Conservation (phyloP, 2,329 filamentous ascomycete species). For the Sporothrix variecibatus region DNA sequence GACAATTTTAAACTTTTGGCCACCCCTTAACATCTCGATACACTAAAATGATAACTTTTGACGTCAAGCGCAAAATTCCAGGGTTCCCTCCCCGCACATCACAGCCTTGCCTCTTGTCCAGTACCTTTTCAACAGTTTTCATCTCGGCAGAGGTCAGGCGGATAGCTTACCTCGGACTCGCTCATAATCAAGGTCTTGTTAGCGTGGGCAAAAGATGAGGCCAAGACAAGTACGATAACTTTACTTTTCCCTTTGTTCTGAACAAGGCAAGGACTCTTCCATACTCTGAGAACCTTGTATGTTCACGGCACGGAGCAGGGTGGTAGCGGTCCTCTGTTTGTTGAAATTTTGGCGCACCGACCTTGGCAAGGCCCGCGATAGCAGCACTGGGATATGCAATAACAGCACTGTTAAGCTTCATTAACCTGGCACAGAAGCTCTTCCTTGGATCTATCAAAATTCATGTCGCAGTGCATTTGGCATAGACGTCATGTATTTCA, state of each 20-base stretch:
- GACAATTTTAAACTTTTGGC: not conserved
- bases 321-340: not conserved
- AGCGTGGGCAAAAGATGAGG: not conserved
- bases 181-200: not conserved
- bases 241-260: not conserved
- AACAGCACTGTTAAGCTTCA: not conserved
- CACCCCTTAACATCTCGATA: not conserved
- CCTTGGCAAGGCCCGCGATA: not conserved
- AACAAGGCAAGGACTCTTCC: not conserved
- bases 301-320: not conserved
- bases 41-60: not conserved
- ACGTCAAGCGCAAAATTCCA: not conserved
- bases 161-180: not conserved
- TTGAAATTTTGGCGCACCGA: not conserved
- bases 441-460: not conserved
- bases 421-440: not conserved
- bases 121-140: not conserved
- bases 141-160: not conserved
- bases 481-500: conserved; percentile 11
- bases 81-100: not conserved
- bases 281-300: not conserved
- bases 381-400: not conserved
- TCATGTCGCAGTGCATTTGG: not conserved
- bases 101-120: not conserved
- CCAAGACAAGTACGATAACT: not conserved